A percentile compares a stretch with the other conserved stretches of the same genome.
Conservation (phyloP, 1,284 basidiomycete species). For the Cystobasidiaceae sp. region DNA sequence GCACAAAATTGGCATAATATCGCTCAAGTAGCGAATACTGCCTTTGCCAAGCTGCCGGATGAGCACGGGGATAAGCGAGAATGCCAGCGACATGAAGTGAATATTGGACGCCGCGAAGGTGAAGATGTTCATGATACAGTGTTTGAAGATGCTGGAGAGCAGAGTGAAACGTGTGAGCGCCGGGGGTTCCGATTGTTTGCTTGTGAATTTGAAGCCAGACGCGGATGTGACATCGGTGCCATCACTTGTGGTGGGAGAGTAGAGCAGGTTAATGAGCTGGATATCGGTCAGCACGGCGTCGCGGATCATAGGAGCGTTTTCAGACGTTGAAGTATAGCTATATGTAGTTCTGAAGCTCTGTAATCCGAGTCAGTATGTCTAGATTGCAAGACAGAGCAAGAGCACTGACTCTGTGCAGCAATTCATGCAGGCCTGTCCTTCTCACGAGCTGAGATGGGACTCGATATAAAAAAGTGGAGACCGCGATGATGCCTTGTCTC, state of each 20-base stretch:
- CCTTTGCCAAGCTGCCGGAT: not conserved
- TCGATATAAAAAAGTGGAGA: not conserved
- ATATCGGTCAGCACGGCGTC: conserved; percentile 7
- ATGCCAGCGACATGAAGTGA: conserved; percentile 21
- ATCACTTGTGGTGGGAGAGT: not conserved
- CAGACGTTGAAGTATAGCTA: conserved; percentile 18
- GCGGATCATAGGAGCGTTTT: conserved; percentile 15
- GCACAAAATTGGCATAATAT: conserved; percentile 24
- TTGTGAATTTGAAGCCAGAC: not conserved
- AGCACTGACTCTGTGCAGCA: conserved; percentile 20
- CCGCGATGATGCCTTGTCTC: conserved; percentile 2
- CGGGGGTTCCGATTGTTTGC: conserved; percentile 3
- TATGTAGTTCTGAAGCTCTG: conserved; percentile 22
- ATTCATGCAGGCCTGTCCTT: conserved; percentile 9
- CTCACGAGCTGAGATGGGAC: not conserved
- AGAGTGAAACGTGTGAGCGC: conserved; percentile 14
- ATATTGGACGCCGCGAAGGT: conserved; percentile 8
- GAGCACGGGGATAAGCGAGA: conserved; percentile 2
- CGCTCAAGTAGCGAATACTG: conserved; percentile 12
- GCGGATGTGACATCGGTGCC: not conserved
- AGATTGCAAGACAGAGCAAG: not conserved
- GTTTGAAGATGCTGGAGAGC: conserved; percentile 6
- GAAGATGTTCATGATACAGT: conserved; percentile 13
- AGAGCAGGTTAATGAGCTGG: conserved; percentile 27
- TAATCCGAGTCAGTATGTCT: not conserved